Evolutionary conservation across 352 stramenopile genomes (phyloP).

Genomic region (Pythium aphanidermatum): DNA sequence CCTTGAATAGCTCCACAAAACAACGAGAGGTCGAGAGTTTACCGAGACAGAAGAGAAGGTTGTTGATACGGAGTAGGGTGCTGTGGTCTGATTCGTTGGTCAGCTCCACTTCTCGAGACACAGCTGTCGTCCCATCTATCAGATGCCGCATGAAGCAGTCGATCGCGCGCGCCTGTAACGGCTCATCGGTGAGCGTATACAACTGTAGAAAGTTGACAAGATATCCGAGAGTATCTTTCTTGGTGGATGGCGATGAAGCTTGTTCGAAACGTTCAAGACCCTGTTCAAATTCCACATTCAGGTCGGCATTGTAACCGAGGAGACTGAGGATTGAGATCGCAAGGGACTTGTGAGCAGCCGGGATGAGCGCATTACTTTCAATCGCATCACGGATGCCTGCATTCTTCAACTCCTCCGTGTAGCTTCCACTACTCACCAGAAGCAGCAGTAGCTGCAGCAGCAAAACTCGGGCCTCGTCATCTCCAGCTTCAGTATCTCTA

Average conservation of each 20-base stretch:
- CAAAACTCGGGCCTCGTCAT: slow-evolving; percentile 29
- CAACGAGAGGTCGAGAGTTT: slow-evolving; percentile 31
- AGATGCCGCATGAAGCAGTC: slow-evolving; percentile 48
- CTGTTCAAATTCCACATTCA: slow-evolving; percentile 55
- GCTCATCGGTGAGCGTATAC: slow-evolving; percentile 47
- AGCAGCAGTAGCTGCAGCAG: slow-evolving; percentile 49
- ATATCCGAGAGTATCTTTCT: slow-evolving; percentile 41
- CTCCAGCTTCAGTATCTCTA: slow-evolving; percentile 5
- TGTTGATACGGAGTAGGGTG: slow-evolving; percentile 2
- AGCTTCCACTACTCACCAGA: slow-evolving; percentile 42
- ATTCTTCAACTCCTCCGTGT: slow-evolving; percentile 52
- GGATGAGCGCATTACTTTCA: slow-evolving; percentile 53
- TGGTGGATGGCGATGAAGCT: slow-evolving; percentile 7
- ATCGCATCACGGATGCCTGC: slow-evolving; percentile 39
- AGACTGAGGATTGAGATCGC: slow-evolving; percentile 55
- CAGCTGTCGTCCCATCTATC: slow-evolving; percentile 13
- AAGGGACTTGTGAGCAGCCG: slow-evolving; percentile 42
- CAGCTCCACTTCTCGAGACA: slow-evolving; percentile 9
- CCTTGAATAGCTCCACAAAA: slow-evolving; percentile 48
- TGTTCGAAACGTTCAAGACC: slow-evolving; percentile 35
- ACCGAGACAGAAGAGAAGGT: slow-evolving; percentile 29
- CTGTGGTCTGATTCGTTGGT: slow-evolving; percentile 7
- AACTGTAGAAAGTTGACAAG: slow-evolving; percentile 62
- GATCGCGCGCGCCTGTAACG: slow-evolving; percentile 39
- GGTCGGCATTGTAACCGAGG: slow-evolving; percentile 60